A percentile compares a stretch with the other conserved stretches of the same genome.
phyloP scores from a whole-genome alignment of 257 asterid genomes.

The Solanum sejunctum region DNA sequence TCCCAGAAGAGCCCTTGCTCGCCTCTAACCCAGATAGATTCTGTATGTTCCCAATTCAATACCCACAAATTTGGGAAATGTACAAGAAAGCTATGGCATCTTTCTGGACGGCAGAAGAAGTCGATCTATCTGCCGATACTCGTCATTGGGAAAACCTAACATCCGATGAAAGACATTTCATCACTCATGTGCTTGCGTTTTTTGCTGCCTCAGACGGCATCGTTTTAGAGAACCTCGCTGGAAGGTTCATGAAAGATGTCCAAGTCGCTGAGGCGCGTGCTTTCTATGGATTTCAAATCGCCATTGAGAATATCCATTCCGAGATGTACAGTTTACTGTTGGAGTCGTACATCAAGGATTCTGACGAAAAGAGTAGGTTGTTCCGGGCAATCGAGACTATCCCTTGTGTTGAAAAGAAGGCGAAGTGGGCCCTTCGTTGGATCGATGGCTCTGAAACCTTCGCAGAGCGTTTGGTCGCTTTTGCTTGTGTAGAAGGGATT shows the following conservation, averaged over 20 bases:
- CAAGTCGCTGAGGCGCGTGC: slow-evolving; percentile 96
- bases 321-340: slow-evolving; percentile 85
- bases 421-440: slow-evolving; percentile 89
- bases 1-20: slow-evolving; percentile 77
- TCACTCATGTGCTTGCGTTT: slow-evolving; percentile 79
- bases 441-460: slow-evolving; percentile 75
- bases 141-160: slow-evolving; percentile 66
- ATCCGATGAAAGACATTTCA: slow-evolving; percentile 61
- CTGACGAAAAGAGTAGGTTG: slow-evolving; percentile 42
- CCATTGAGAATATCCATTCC: slow-evolving; percentile 89
- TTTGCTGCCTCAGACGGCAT: slow-evolving; percentile 97
- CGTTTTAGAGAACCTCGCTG: slow-evolving; percentile 89
- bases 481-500: slow-evolving; percentile 88
- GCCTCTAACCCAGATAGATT: slow-evolving; percentile 75
- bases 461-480: slow-evolving; percentile 71
- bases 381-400: slow-evolving; percentile 79
- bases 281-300: slow-evolving; percentile 87
- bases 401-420: slow-evolving; percentile 75
- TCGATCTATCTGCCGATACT: slow-evolving; percentile 59
- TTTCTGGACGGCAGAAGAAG: slow-evolving; percentile 98
- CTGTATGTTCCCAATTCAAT: slow-evolving; percentile 93
- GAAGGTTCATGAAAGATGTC: slow-evolving; percentile 88
- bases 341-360: slow-evolving; percentile 72
- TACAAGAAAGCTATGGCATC: slow-evolving; percentile 95
- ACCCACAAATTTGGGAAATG: slow-evolving; percentile 96